Conservation (phyloP, 1,284 basidiomycete species). For the Flammula alnicola region DNA sequence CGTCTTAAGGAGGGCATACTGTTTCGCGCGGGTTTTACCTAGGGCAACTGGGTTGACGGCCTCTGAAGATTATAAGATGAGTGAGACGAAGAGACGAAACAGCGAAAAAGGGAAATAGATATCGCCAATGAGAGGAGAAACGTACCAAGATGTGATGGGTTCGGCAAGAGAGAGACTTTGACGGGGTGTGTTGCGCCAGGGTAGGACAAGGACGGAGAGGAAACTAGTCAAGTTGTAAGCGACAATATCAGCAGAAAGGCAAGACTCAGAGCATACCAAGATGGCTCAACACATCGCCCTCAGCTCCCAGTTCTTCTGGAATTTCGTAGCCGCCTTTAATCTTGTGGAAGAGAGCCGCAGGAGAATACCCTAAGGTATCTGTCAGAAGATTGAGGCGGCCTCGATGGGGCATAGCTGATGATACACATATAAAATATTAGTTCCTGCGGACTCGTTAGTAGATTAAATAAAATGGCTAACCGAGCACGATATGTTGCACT, state of each 20-base stretch:
- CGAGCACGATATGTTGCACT: slow-evolving; percentile 71
- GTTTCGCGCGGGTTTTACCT: slow-evolving; percentile 91
- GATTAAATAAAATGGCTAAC: slow-evolving; percentile 24
- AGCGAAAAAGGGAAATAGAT: not conserved
- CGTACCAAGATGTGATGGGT: slow-evolving; percentile 84
- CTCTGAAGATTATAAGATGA: slow-evolving; percentile 48
- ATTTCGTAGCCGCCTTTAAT: slow-evolving; percentile 80
- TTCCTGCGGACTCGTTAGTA: not conserved
- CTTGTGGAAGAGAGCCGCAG: slow-evolving; percentile 80
- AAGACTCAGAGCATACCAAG: slow-evolving; percentile 49
- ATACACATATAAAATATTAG: not conserved
- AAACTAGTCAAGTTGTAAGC: slow-evolving; percentile 41
- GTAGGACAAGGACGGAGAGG: slow-evolving; percentile 66
- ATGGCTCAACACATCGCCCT: slow-evolving; percentile 89
- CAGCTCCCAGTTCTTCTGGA: slow-evolving; percentile 67
- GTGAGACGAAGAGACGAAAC: not conserved
- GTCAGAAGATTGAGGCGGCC: slow-evolving; percentile 90
- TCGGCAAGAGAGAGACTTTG: slow-evolving; percentile 82
- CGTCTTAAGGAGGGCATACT: slow-evolving; percentile 80
- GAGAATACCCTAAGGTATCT: slow-evolving; percentile 69
- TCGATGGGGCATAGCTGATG: slow-evolving; percentile 77
- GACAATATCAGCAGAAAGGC: not conserved
- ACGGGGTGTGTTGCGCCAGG: slow-evolving; percentile 51
- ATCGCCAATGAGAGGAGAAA: no score
- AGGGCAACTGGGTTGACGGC: slow-evolving; percentile 86